phyloP scores from a whole-genome alignment of 208 protist genomes.

The Leishmania lainsoni region DNA sequence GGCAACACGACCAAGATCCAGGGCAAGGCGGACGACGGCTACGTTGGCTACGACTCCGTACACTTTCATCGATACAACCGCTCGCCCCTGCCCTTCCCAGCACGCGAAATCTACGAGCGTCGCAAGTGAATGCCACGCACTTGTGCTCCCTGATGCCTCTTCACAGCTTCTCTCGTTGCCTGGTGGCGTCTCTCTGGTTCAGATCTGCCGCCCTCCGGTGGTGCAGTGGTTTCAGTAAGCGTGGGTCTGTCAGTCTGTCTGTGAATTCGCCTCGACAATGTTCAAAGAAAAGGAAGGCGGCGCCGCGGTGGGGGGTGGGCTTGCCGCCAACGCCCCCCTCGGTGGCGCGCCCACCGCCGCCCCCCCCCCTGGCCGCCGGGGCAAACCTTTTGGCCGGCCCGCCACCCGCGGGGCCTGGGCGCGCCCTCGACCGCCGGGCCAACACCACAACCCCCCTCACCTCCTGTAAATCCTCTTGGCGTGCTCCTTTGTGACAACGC shows the following conservation, averaged over 20 bases:
- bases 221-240: neutral
- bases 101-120: conserved; percentile 88
- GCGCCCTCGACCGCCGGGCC: neutral
- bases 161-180: neutral
- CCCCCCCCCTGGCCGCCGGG: no score
- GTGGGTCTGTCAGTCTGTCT: neutral
- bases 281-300: neutral
- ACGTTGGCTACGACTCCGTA: conserved; percentile 86
- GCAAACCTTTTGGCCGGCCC: no score
- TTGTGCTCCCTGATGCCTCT: neutral
- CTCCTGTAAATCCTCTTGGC: conserved; percentile 52
- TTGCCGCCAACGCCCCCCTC: neutral
- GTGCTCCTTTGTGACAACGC: conserved; percentile 50
- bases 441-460: neutral
- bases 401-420: neutral
- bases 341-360: no score
- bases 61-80: conserved; percentile 89
- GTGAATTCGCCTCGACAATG: neutral
- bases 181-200: neutral
- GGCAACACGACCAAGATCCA: conserved; percentile 86
- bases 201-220: neutral
- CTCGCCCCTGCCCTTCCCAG: conserved; percentile 75
- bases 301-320: neutral
- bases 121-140: conserved; percentile 48
- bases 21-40: conserved; percentile 85